These are phyloP conservation scores for Plasmodium gaboni DNA, from an alignment of 169 alveolate species.

Conservation along the genomic window DNA sequence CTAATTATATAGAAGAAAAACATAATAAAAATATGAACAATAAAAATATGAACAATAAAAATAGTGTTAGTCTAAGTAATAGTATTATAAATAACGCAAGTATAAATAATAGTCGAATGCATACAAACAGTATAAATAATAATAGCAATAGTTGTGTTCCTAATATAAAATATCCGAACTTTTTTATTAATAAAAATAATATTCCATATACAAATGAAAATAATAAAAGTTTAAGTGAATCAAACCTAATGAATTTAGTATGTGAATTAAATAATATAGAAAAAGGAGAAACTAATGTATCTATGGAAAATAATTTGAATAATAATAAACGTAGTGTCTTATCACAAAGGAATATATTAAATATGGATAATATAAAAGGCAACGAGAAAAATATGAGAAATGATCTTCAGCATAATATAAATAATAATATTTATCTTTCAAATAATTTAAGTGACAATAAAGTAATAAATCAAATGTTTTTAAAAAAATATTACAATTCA, in stretches of 20 bases:
- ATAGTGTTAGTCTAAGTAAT: not conserved
- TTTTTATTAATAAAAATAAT: slow-evolving; percentile 16
- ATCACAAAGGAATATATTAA: not conserved
- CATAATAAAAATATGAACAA: too few relatives aligned
- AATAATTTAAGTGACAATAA: slow-evolving; percentile 28
- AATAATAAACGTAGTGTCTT: slow-evolving; percentile 6
- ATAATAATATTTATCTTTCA: slow-evolving; percentile 3
- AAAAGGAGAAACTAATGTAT: not conserved
- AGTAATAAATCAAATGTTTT: slow-evolving; percentile 11
- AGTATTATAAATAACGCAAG: not conserved
- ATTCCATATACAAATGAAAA: not conserved
- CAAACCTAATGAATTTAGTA: slow-evolving; percentile 25
- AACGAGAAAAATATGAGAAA: not conserved
- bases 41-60: not conserved
- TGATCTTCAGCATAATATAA: not conserved
- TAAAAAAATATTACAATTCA: slow-evolving; percentile 16
- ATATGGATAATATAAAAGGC: not conserved
- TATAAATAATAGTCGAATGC: not conserved
- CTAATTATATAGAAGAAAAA: not conserved
- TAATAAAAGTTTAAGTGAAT: slow-evolving; percentile 37
- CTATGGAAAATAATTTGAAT: not conserved
- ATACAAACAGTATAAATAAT: not conserved
- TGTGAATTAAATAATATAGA: slow-evolving; percentile 18
- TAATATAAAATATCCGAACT: slow-evolving; percentile 8
- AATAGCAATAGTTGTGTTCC: not conserved